A percentile compares a stretch with the other conserved stretches of the same genome.
Evolutionary conservation across 345 rosid genomes (phyloP).

Genomic region (Eucalyptus sp.): DNA sequence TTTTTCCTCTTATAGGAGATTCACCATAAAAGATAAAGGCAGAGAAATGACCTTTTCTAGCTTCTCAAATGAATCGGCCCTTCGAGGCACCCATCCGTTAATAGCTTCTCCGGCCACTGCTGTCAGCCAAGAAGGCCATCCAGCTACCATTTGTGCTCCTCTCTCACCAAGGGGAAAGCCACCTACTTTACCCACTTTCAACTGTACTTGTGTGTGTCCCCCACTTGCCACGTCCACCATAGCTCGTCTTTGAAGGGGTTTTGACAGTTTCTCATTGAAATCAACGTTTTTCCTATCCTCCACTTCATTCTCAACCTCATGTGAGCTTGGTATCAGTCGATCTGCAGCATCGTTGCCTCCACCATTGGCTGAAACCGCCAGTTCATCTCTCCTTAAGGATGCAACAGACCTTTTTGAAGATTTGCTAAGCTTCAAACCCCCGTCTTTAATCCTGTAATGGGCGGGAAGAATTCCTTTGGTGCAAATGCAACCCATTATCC

Average conservation of each 20-base stretch:
- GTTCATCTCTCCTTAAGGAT: constrained; percentile 22
- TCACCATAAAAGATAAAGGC: neutral
- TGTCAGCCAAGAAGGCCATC: constrained; percentile 97
- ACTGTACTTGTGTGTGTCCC: constrained; percentile 2
- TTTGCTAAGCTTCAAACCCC: constrained; percentile 14
- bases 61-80: constrained; percentile 87
- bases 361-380: constrained; percentile 20
- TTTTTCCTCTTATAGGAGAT: neutral
- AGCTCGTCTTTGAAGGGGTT: constrained; percentile 12
- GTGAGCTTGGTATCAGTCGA: constrained; percentile 20
- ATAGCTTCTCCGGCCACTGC: constrained; percentile 96
- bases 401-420: constrained; percentile 11
- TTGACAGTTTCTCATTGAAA: constrained; percentile 4
- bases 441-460: constrained; percentile 5
- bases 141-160: constrained; percentile 73
- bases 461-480: constrained; percentile 47
- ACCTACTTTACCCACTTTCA: constrained; percentile 25
- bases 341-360: constrained; percentile 19
- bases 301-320: constrained; percentile 12
- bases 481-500: constrained; percentile 83
- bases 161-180: constrained; percentile 48
- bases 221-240: constrained; percentile 5
- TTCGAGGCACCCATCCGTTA: constrained; percentile 89
- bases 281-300: constrained; percentile 6
- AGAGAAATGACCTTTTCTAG: constrained; percentile 62